A percentile compares a stretch with the other conserved stretches of the same genome.
These are phyloP conservation scores for Pseudofabraea citricarpa DNA, from an alignment of 2,329 filamentous ascomycete genomes.

Conservation along the genomic window DNA sequence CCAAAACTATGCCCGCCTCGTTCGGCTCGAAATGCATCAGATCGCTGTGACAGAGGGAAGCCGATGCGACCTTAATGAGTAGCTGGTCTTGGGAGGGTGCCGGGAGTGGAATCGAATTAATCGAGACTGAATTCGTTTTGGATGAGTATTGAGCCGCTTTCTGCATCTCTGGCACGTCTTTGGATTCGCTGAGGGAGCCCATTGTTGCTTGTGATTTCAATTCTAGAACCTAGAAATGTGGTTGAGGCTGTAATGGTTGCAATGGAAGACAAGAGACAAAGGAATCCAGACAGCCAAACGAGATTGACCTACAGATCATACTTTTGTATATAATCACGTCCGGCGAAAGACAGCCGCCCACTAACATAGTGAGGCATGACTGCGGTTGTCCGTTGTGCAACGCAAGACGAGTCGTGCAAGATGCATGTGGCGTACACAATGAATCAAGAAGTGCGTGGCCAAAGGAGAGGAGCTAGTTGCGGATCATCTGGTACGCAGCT, in stretches of 20 bases:
- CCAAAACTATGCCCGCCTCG: conserved; percentile 1
- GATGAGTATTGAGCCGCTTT: conserved; percentile 7
- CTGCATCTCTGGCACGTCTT: conserved; percentile 6
- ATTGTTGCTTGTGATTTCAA: background rate
- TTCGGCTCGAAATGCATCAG: conserved; percentile 20
- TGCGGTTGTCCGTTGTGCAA: background rate
- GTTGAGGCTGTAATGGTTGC: background rate
- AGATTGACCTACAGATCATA: background rate
- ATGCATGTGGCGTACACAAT: no score
- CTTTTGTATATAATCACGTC: background rate
- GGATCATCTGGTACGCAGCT: background rate
- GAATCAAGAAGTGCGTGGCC: no score
- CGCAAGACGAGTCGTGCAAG: background rate
- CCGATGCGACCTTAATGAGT: conserved; percentile 32
- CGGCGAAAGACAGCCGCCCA: background rate
- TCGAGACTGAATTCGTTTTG: conserved; percentile 28
- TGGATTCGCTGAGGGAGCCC: background rate
- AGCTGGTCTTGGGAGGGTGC: conserved; percentile 35
- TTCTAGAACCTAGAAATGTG: background rate
- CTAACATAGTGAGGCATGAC: no score
- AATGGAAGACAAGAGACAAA: background rate
- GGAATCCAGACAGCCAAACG: background rate
- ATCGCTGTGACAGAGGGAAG: conserved; percentile 36
- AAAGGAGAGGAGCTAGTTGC: no score
- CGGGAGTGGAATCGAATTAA: conserved; percentile 40